Percentiles rank a stretch among this genome's conserved stretches.
These are phyloP conservation scores for Saccharomycopsis lassenensis DNA, from an alignment of 805 yeast genomes.

Conservation along the genomic window DNA sequence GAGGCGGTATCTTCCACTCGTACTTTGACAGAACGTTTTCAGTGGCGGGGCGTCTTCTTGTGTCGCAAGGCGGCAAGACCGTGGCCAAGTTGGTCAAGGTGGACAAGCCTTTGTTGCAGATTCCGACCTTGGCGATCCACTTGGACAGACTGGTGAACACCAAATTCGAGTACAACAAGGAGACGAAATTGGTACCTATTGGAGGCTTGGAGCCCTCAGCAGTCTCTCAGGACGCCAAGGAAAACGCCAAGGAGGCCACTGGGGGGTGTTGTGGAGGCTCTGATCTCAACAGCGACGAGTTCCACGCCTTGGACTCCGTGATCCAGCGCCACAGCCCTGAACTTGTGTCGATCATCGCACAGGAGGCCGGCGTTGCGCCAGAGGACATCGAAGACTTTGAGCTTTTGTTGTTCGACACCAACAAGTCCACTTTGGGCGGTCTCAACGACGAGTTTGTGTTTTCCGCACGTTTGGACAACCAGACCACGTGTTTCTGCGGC, in stretches of 20 bases:
- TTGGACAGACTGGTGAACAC: constrained; percentile 64
- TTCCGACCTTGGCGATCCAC: constrained; percentile 93
- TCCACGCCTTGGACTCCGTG: constrained; percentile 52
- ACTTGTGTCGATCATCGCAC: constrained; percentile 57
- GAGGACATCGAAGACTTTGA: constrained; percentile 84
- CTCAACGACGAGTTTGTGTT: constrained; percentile 82
- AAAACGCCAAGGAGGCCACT: constrained; percentile 16
- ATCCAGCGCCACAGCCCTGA: constrained; percentile 69
- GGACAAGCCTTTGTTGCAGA: constrained; percentile 74
- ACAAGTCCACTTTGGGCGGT: constrained; percentile 78
- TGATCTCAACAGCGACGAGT: constrained; percentile 41
- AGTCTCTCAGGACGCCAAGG: constrained; percentile 23
- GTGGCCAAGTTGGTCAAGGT: constrained; percentile 67
- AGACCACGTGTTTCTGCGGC: constrained; percentile 79
- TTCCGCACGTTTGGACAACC: constrained; percentile 85
- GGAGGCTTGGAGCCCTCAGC: constrained; percentile 57
- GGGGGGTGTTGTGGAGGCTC: constrained; percentile 35
- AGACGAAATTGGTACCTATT: constrained; percentile 76
- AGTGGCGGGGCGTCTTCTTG: constrained; percentile 84
- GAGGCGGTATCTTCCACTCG: constrained; percentile 93
- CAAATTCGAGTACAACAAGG: constrained; percentile 83
- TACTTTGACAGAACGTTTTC: constrained; percentile 95
- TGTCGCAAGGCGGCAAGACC: constrained; percentile 35
- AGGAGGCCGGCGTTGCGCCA: constrained; percentile 40
- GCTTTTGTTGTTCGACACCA: constrained; percentile 74